Evolutionary conservation across 805 yeast species (phyloP), one percentile per base, ranked within the genome.

Genomic region (Metschnikowia cerradonensis): DNA sequence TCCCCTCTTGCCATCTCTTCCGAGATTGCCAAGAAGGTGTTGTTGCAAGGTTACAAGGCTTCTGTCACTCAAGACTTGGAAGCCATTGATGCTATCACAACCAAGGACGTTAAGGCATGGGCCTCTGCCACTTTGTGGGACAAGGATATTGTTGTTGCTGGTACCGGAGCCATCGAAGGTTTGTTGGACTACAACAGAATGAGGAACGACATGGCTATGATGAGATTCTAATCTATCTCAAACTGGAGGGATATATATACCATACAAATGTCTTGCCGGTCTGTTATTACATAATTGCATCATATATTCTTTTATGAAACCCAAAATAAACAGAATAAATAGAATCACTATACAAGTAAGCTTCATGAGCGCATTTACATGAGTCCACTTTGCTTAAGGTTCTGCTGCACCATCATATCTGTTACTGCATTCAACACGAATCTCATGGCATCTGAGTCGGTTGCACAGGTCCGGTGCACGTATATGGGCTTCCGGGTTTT

Each of bases 381-480:
- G 43, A 90, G 71, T 4, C 96, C 96, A 63, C 90, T 84, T 61
- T 79, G 81, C 67, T 84, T 82, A 65, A 92, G 68, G 63, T 88
- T 91, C 60, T 87, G 87, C 64, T 88, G 92, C 31, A 92, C 80
- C 43, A 94, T 81, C 81, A 90, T 77, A 70, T 94, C 98, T 0
- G 97, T 90, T 7, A 90, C 96, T 0, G 98, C 97, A 3, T 88
- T 81, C 50, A 94, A 75, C 15, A 94, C 97, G 62, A 91, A 92
- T 62, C 81, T 79, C 96, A 94, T 94, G 30, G 90, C 81, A 49
- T 81, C 76, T 0, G 95, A 81, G 66, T 94, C 98, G 0, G 99
- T 94, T 0, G 99, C 99, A 70, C 97, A 90, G 0, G 99, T 94
- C 57, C 90, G 74, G 70, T 90, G 97, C 20, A 89, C 86, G 64